Conservation (phyloP, 176 grass and related monocot species). For the Bolboschoenus planiculmis region DNA sequence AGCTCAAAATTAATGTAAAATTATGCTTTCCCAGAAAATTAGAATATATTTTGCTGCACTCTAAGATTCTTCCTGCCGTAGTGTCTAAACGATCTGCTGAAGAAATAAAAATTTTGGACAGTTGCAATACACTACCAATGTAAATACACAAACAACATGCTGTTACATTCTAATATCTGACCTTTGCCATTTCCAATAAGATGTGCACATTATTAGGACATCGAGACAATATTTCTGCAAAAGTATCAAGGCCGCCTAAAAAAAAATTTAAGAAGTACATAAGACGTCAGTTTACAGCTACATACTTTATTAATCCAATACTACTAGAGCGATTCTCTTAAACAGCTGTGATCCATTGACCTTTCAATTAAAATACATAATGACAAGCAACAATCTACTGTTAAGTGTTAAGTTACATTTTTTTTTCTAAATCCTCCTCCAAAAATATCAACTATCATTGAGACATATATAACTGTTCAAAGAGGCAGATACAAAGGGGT, state of each 20-base stretch:
- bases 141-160: background rate
- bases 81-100: background rate
- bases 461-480: background rate
- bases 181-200: conserved; percentile 90
- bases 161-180: conserved; percentile 21
- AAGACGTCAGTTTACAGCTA: background rate
- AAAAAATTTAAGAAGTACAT: background rate
- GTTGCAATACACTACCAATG: background rate
- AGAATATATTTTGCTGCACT: background rate
- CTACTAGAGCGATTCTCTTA: background rate
- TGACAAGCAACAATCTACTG: background rate
- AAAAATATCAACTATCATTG: background rate
- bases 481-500: background rate
- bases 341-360: background rate
- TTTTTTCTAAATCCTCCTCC: background rate
- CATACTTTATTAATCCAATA: background rate
- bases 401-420: background rate
- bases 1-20: background rate
- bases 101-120: background rate
- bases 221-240: conserved; percentile 72
- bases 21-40: background rate
- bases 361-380: background rate
- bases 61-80: background rate
- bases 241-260: conserved; percentile 88
- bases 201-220: conserved; percentile 94